phyloP scores from a whole-genome alignment of 2,329 filamentous ascomycete genomes.

The Fusarium oxysporum region DNA sequence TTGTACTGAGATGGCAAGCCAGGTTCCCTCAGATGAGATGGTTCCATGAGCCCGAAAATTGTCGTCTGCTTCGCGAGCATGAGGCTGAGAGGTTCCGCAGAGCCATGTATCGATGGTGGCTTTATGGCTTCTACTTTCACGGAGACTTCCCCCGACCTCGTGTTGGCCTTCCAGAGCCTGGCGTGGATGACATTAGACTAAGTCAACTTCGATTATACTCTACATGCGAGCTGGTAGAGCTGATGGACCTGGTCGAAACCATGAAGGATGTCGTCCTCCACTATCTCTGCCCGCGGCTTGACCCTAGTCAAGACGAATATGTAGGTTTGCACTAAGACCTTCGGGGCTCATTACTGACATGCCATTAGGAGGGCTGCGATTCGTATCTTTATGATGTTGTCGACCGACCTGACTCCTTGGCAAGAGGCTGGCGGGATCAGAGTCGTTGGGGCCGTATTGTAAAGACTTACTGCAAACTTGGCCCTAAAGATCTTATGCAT shows the following conservation, averaged over 20 bases:
- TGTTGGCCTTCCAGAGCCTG: constrained; percentile 53
- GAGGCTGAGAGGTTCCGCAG: constrained; percentile 62
- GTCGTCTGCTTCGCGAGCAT: constrained; percentile 55
- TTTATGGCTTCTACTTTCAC: constrained; percentile 65
- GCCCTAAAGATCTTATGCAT: constrained; percentile 61
- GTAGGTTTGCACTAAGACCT: constrained; percentile 45
- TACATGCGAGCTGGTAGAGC: constrained; percentile 58
- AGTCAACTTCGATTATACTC: constrained; percentile 59
- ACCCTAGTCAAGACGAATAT: constrained; percentile 49
- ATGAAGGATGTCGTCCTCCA: constrained; percentile 58
- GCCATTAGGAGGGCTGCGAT: constrained; percentile 32
- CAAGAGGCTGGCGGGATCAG: constrained; percentile 52
- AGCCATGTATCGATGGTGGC: constrained; percentile 66
- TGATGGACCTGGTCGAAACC: constrained; percentile 59
- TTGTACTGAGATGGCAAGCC: constrained; percentile 55
- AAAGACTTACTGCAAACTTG: constrained; percentile 62
- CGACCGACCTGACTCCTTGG: constrained; percentile 48
- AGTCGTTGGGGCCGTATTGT: constrained; percentile 55
- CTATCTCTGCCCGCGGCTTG: constrained; percentile 60
- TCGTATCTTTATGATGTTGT: constrained; percentile 40
- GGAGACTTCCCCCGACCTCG: constrained; percentile 55
- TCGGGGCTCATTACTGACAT: constrained; percentile 5
- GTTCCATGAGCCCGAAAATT: constrained; percentile 59
- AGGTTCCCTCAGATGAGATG: constrained; percentile 59
- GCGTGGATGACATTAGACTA: constrained; percentile 55